A percentile compares a stretch with the other conserved stretches of the same genome.
These are phyloP conservation scores for Ceratocystis alfenasii DNA, from an alignment of 2,329 filamentous ascomycete genomes.

Conservation along the genomic window DNA sequence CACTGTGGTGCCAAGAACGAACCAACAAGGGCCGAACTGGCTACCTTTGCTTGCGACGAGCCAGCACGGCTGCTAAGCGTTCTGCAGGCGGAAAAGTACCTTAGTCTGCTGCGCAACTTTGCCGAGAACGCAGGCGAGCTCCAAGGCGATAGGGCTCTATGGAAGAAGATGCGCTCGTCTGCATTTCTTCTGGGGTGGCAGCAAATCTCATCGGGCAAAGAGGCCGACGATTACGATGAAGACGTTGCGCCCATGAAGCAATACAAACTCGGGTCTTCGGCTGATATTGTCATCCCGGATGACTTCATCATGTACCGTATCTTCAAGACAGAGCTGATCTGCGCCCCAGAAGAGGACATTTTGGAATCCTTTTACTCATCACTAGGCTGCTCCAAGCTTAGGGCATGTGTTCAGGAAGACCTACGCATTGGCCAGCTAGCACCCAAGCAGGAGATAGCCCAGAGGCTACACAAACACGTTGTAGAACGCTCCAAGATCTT, in stretches of 20 bases:
- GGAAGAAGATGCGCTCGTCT: slow-evolving; percentile 60
- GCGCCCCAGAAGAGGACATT: slow-evolving; percentile 77
- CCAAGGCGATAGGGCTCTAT: slow-evolving; percentile 67
- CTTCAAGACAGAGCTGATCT: slow-evolving; percentile 75
- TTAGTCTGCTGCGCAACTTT: slow-evolving; percentile 67
- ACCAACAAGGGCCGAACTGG: slow-evolving; percentile 76
- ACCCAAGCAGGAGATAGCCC: slow-evolving; percentile 55
- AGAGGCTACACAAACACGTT: slow-evolving; percentile 64
- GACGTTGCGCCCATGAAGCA: slow-evolving; percentile 57
- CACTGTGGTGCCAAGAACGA: slow-evolving; percentile 85
- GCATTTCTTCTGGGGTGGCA: slow-evolving; percentile 74
- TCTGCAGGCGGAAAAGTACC: slow-evolving; percentile 76
- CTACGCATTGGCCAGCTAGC: slow-evolving; percentile 56
- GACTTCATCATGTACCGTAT: slow-evolving; percentile 81
- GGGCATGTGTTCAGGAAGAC: slow-evolving; percentile 65
- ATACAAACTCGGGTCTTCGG: slow-evolving; percentile 63
- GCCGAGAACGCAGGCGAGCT: slow-evolving; percentile 59
- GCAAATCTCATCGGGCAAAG: slow-evolving; percentile 17
- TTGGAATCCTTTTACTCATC: slow-evolving; percentile 75
- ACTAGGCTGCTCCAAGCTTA: slow-evolving; percentile 67
- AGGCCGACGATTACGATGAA: slow-evolving; percentile 31
- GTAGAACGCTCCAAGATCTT: slow-evolving; percentile 83
- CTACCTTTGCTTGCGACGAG: slow-evolving; percentile 68
- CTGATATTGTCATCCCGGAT: slow-evolving; percentile 65
- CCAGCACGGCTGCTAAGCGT: slow-evolving; percentile 70